Base-by-base conservation (phyloP, 305 asterid species). In the Solanum hybrid region DNA sequence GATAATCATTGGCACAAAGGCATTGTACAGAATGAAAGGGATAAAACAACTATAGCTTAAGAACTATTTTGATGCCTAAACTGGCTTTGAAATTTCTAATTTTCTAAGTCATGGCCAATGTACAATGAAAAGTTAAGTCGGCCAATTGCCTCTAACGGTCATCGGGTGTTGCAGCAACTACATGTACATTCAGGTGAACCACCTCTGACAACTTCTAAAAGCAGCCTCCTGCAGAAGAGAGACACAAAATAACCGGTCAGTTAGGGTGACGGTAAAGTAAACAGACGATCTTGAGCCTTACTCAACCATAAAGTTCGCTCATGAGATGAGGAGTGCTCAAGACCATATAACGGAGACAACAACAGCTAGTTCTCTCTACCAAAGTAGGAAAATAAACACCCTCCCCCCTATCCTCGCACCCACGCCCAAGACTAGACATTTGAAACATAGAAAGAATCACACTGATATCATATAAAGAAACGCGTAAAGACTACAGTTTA, bases 131-230 rank as follows among this genome's bases (percentile, higher is more conserved):
- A 51, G 38, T 89, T n/a, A 34, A 70, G 87, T 36, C 76, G 65
- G 75, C 73, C 33, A 70, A 88, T 75, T 4, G 70, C 87, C 39
- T 51, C 65, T 57, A 85, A 32, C 31, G 87, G 87, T 78, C 61
- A 88, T 88, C 86, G 90, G 87, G 87, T 85, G 88, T 84, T 76
- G 85, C 89, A 82, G 83, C 88, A 61, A 38, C 85, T 89, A 89
- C 90, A 89, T 80, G 89, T 89, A 89, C 91, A 73, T 68, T 87
- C 91, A 89, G 82, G 31, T 72, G 61, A 89, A 89, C 85, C 84
- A 72, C 91, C 89, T 38, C 89, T 70, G 78, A 70, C 89, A 89
- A 70, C 89, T 72, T 70, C 70, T 72, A 68, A 31, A n/a, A 73
- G 68, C 41, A 75, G 87, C 91, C 45, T 45, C 86, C 89, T 89